These are phyloP conservation scores for Fraxinus baroniana DNA, from an alignment of 305 asterid species.

Conservation along the genomic window DNA sequence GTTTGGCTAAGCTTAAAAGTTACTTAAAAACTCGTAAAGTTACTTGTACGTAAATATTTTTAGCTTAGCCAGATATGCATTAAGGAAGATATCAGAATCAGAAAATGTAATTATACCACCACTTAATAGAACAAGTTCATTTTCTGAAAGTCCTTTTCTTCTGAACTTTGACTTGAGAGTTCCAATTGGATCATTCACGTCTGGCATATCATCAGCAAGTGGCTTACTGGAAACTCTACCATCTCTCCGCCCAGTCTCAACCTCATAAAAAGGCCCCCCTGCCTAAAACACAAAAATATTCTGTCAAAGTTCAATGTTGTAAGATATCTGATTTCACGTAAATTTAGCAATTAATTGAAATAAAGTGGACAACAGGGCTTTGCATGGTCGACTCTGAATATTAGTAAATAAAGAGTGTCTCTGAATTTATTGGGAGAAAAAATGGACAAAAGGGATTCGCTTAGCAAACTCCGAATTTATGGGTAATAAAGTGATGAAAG, in stretches of 20 bases:
- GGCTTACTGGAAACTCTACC: conserved; percentile 31
- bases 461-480: too few species aligned
- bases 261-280: conserved; percentile 37
- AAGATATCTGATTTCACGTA: neutral
- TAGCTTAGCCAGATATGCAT: neutral
- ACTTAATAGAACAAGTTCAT: conserved; percentile 40
- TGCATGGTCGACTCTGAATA: too few species aligned
- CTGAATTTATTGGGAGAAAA: too few species aligned
- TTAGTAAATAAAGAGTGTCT: too few species aligned
- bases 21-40: neutral
- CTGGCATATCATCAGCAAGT: conserved; percentile 44
- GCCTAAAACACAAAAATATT: conserved; percentile 19
- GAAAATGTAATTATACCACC: conserved; percentile 17
- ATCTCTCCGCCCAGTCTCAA: conserved; percentile 46
- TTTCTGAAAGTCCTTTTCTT: conserved; percentile 32
- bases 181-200: conserved; percentile 37
- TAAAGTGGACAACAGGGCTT: too few species aligned
- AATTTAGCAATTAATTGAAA: too few species aligned
- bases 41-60: neutral
- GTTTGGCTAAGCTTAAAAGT: neutral
- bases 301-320: too few species aligned
- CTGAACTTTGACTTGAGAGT: conserved; percentile 36
- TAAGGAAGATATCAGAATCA: neutral
- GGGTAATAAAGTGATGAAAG: too few species aligned
- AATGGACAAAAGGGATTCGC: too few species aligned